Base-by-base conservation (phyloP, 2,329 filamentous ascomycete species). In the Cladophialophora carrionii region DNA sequence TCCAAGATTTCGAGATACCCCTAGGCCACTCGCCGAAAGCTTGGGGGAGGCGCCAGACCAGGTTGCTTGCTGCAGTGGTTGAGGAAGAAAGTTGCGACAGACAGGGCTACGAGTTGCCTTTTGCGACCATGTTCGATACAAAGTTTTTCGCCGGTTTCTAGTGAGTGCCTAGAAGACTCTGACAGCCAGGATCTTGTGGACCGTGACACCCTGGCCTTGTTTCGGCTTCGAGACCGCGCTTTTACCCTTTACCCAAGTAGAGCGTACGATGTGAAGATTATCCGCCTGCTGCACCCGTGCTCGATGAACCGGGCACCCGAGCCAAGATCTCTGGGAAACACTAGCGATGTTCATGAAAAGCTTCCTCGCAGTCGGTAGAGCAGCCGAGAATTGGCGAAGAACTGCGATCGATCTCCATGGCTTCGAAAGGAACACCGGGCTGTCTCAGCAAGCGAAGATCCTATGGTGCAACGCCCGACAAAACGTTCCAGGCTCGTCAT, bases 321-420 rank as follows among this genome's bases (percentile, higher is more conserved):
- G 20, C 48, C 48, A 51, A 29, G 24, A 26, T 17, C n/a, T 29
- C 9, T 14, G 41, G 41, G 41, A n/a, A 2, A 12, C 3, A 4
- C 41, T n/a, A 43, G 41, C 12, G n/a, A 17, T 29, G 20, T 22
- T 14, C 20, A 26, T 3, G 46, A 49, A 43, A 49, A 49, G 46
- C 24, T 24, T 22, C 20, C 49, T 24, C 49, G 49, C 34, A n/a
- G 22, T 37, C 49, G 37, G 58, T 4, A 54, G 17, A 20, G 12
- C 49, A 54, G 49, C 49, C 58, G 58, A 61, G 32, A 34, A 54
- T 54, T 61, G 58, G 51, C 49, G 49, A 61, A 54, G 49, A 31
- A 55, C 49, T 22, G 51, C 32, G 58, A 61, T 60, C 43, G 57
- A 60, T 60, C 57, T 52, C 48, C 26, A 20, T 24, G 56, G 31